Evolutionary conservation across 2,329 filamentous ascomycete genomes (phyloP).

Genomic region (Scedosporium minutisporum): DNA sequence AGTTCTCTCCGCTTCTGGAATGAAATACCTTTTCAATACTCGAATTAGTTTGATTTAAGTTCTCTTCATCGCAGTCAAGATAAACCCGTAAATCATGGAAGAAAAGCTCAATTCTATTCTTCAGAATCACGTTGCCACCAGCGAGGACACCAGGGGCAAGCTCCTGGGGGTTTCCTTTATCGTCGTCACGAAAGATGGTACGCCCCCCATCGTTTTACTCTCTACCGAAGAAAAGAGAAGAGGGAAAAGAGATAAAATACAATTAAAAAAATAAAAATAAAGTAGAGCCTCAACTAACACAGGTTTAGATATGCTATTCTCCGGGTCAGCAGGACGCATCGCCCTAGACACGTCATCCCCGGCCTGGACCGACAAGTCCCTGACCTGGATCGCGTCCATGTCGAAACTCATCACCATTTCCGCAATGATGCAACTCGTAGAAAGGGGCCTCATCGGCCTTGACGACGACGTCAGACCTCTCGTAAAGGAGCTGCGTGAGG

Average conservation of each 20-base stretch:
- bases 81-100: not conserved
- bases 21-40: no score
- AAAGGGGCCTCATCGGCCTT: slow-evolving; percentile 21
- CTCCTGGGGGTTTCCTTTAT: slow-evolving; percentile 19
- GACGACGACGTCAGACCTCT: slow-evolving; percentile 25
- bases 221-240: not conserved
- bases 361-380: slow-evolving; percentile 21
- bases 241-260: not conserved
- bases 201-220: not conserved
- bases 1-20: no score
- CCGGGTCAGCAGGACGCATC: slow-evolving; percentile 25
- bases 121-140: slow-evolving; percentile 12
- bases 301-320: slow-evolving; percentile 22
- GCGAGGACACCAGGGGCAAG: slow-evolving; percentile 17
- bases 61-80: not conserved
- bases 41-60: no score
- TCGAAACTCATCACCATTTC: slow-evolving; percentile 31
- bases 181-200: slow-evolving; percentile 17
- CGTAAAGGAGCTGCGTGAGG: slow-evolving; percentile 22
- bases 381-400: slow-evolving; percentile 29
- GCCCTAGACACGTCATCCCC: slow-evolving; percentile 17
- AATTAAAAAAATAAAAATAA: no score
- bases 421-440: slow-evolving; percentile 29
- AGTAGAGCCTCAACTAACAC: not conserved
- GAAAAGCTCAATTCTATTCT: slow-evolving; percentile 16